Evolutionary conservation across 345 rosid genomes (phyloP).

Genomic region (Cardiospermum halicacabum): DNA sequence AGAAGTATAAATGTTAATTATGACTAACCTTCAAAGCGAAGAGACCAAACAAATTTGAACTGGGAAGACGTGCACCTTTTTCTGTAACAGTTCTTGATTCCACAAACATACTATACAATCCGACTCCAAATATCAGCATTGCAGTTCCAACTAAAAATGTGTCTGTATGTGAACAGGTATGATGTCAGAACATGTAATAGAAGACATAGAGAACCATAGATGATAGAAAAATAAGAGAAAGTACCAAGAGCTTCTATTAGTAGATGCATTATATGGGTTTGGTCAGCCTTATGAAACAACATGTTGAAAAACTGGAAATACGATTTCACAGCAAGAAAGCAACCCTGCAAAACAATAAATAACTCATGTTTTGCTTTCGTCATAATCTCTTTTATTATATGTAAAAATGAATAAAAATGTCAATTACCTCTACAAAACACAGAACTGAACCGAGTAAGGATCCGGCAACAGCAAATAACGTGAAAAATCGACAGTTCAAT

Average conservation of each 20-base stretch:
- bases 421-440: conserved; percentile 65
- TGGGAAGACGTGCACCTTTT: conserved; percentile 19
- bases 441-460: conserved; percentile 58
- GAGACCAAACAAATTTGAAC: conserved; percentile 51
- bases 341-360: conserved; percentile 41
- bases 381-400: not conserved
- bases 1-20: not conserved
- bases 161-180: conserved; percentile 36
- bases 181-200: not conserved
- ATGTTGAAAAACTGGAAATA: conserved; percentile 39
- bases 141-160: conserved; percentile 65
- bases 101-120: conserved; percentile 57
- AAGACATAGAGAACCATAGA: not conserved
- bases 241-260: conserved; percentile 71
- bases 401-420: not conserved
- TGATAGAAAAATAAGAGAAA: not conserved
- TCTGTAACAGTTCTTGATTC: conserved; percentile 31
- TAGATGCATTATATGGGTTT: conserved; percentile 37
- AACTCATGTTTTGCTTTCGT: not conserved
- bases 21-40: conserved; percentile 36
- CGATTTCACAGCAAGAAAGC: conserved; percentile 37
- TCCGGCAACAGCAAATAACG: conserved; percentile 62
- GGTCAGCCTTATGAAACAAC: conserved; percentile 30
- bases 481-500: conserved; percentile 64
- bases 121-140: conserved; percentile 55